phyloP scores from a whole-genome alignment of 2,329 filamentous ascomycete genomes.

The Trichoderma gracile region DNA sequence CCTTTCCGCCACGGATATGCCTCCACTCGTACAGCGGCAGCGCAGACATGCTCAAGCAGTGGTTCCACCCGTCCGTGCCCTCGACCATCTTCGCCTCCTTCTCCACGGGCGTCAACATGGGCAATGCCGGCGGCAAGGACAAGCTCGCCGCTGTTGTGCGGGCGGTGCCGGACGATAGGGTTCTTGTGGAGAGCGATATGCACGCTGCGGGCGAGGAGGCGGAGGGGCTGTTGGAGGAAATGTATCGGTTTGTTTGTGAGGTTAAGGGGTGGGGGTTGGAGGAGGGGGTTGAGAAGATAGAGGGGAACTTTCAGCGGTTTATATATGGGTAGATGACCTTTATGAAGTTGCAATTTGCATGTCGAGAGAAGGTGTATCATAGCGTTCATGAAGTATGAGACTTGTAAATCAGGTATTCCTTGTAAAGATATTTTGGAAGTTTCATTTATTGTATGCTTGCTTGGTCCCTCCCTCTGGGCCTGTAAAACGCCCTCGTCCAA shows the following conservation, averaged over 20 bases:
- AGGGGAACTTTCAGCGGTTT: constrained; percentile 76
- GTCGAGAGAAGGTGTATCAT: accelerated
- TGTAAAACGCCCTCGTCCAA: background rate
- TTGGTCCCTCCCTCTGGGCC: background rate
- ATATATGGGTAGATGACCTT: constrained; percentile 56
- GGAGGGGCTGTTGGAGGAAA: constrained; percentile 74
- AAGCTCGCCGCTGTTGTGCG: constrained; percentile 66
- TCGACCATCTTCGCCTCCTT: constrained; percentile 85
- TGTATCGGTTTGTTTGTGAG: constrained; percentile 72
- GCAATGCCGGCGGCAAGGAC: constrained; percentile 39
- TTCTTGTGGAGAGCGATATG: constrained; percentile 89
- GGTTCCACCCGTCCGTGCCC: constrained; percentile 71
- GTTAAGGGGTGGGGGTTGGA: constrained; percentile 76
- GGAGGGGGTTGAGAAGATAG: constrained; percentile 67
- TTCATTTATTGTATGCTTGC: constrained; percentile 1
- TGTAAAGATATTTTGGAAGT: background rate
- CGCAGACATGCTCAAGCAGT: constrained; percentile 73
- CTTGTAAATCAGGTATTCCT: background rate
- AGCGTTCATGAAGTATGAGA: background rate
- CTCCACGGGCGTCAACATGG: constrained; percentile 77
- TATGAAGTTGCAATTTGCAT: background rate
- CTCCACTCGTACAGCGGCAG: constrained; percentile 90
- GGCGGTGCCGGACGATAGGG: constrained; percentile 71
- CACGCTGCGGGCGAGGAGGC: constrained; percentile 79
- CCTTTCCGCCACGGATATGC: constrained; percentile 85